Evolutionary conservation across 1,139 yeast species (phyloP).

Genomic region (Debaryomycetaceae sp.): DNA sequence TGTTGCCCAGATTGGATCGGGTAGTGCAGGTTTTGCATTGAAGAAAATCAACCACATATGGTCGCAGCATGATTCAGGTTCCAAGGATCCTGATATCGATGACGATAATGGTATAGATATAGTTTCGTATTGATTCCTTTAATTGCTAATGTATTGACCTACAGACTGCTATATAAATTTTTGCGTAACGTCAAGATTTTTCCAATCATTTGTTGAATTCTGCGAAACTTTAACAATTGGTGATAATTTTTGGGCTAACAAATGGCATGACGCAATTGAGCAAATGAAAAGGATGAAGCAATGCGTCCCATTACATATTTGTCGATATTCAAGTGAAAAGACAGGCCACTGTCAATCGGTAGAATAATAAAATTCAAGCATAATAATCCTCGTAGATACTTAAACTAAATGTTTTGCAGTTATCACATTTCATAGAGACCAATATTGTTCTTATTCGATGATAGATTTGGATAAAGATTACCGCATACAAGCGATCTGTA

Average conservation of each 20-base stretch:
- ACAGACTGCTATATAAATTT: too few relatives aligned
- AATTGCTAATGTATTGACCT: too few relatives aligned
- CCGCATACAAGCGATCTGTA: not conserved
- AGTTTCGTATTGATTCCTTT: not conserved
- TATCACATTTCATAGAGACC: not conserved
- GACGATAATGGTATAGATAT: conserved; percentile 1
- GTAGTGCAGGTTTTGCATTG: conserved; percentile 42
- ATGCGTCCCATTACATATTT: too few relatives aligned
- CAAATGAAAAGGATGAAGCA: too few relatives aligned
- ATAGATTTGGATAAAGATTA: not conserved
- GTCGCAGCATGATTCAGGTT: conserved; percentile 12
- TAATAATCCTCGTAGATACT: not conserved
- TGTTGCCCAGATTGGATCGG: conserved; percentile 42
- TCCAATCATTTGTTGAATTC: too few relatives aligned
- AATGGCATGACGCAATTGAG: too few relatives aligned
- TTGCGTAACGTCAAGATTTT: too few relatives aligned
- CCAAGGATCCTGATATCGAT: not conserved
- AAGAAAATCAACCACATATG: conserved; percentile 37
- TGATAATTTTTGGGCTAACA: too few relatives aligned
- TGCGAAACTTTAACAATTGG: too few relatives aligned
- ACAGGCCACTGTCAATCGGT: too few relatives aligned
- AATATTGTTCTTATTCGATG: not conserved
- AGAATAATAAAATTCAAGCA: not conserved
- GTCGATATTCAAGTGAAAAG: too few relatives aligned
- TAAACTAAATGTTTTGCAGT: not conserved